Evolutionary conservation across 2,329 filamentous ascomycete species (phyloP).

Genomic region (Phoma sp.): DNA sequence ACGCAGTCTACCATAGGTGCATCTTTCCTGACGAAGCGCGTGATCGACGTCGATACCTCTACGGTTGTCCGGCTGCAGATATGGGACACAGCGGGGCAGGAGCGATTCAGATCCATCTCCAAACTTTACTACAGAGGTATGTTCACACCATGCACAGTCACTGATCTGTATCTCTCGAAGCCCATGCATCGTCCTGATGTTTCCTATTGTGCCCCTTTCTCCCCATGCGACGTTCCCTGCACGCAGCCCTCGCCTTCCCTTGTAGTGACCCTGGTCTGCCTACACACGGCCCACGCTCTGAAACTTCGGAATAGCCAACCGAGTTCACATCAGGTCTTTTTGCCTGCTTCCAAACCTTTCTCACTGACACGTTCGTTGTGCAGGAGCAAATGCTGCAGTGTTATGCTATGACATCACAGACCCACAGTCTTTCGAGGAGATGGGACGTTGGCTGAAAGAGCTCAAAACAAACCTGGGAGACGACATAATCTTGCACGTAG

Average conservation of each 20-base stretch:
- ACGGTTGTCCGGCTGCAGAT: constrained; percentile 91
- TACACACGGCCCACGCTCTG: constrained; percentile 7
- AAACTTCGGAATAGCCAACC: constrained; percentile 3
- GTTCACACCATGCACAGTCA: constrained; percentile 13
- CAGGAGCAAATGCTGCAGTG: constrained; percentile 87
- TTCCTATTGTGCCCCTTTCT: constrained; percentile 12
- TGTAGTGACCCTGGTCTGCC: constrained; percentile 11
- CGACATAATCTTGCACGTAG: constrained; percentile 88
- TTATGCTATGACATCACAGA: constrained; percentile 95
- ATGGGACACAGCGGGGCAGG: constrained; percentile 95
- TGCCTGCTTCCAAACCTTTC: background rate
- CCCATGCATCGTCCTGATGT: background rate
- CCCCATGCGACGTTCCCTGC: constrained; percentile 2
- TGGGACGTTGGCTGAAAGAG: constrained; percentile 89
- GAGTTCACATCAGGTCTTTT: constrained; percentile 1
- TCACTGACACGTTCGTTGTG: background rate
- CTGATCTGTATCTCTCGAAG: background rate
- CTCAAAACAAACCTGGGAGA: constrained; percentile 76
- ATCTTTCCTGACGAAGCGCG: constrained; percentile 68
- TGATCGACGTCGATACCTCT: constrained; percentile 79
- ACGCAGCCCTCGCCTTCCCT: constrained; percentile 5
- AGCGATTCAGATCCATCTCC: constrained; percentile 92
- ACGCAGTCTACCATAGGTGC: constrained; percentile 58
- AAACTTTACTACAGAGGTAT: constrained; percentile 84
- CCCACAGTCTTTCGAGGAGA: constrained; percentile 82